Base-by-base conservation (phyloP, 2,329 filamentous ascomycete genomes). In the Scolecobasidium constrictum region DNA sequence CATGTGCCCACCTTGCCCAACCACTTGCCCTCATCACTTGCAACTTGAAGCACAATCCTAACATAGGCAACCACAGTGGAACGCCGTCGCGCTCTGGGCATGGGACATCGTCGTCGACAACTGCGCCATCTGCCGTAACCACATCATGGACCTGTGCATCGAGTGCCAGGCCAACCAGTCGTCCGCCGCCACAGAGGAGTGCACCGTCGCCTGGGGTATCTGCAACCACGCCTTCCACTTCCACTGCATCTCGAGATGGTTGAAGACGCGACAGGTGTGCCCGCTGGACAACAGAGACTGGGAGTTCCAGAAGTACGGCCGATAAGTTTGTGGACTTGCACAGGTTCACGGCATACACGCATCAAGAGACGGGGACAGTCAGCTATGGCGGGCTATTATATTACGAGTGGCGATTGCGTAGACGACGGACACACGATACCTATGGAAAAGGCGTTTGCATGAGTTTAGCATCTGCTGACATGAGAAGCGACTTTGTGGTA, bases 41-140 rank as follows among this genome's bases (percentile, higher is more conserved):
- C 15, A 23, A 9, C 26, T 31, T 31, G 26, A n/a, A n/a, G 9
- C 9, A 31, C 9, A 7, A 9, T 43, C 9, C 9, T 7, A 11
- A 46, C 6, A 16, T 46, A 6, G 35, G 35, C n/a, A 17, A 7
- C n/a, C 49, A 35, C 56, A 95, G 90, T 98, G 92, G 92, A 96
- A 96, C 56, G 92, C 92, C 0, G 92, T 98, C 40, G 88, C 92
- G 33, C 74, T 98, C 2, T 98, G 92, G 92, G 92, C 92, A 1
- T 98, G 92, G 92, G 92, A 98, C 61, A 98, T 98, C 46, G 88
- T 96, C 22, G 92, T 98, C 48, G 92, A 98, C 67, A 98, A 98
- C 74, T 98, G 92, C 62, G 92, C 92, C 56, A 98, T 98, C 60
- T 98, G 92, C 72, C 78, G 92, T 60, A 98, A 98, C 63, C 92